Percentiles rank a stretch among this genome's conserved stretches.
These are phyloP conservation scores for Serendipita sp. DNA, from an alignment of 768 basidiomycete species.

Conservation along the genomic window DNA sequence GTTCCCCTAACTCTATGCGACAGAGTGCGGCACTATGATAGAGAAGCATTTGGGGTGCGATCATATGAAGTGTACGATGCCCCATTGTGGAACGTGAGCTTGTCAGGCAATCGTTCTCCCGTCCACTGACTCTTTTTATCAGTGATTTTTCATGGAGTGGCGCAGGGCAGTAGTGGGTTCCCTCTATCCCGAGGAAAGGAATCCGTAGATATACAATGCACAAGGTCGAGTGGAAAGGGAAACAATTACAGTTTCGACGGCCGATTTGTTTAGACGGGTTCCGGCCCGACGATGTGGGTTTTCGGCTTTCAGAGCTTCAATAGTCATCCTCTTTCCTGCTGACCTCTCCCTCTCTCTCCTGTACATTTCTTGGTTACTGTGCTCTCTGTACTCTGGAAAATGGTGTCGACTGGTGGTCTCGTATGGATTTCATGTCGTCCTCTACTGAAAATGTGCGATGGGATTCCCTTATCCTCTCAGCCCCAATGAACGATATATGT, in stretches of 20 bases:
- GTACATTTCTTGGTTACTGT: not conserved
- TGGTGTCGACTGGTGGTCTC: constrained; percentile 26
- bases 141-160: not conserved
- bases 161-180: not conserved
- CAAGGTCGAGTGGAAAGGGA: no score
- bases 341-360: not conserved
- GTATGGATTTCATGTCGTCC: constrained; percentile 51
- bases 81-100: not conserved
- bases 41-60: constrained; percentile 1
- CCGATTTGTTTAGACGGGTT: no score
- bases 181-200: no score
- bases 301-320: no score
- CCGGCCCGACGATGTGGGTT: no score
- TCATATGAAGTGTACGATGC: not conserved
- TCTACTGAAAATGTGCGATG: constrained; percentile 39
- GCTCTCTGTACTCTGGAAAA: not conserved
- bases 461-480: not conserved
- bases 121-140: not conserved
- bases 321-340: not conserved
- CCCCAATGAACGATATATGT: not conserved
- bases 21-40: not conserved
- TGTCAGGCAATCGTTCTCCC: not conserved
- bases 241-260: no score
- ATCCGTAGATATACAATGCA: no score
- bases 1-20: not conserved